These are phyloP conservation scores for Hymenochaete sp. DNA, from an alignment of 1,284 basidiomycete species.

Conservation along the genomic window DNA sequence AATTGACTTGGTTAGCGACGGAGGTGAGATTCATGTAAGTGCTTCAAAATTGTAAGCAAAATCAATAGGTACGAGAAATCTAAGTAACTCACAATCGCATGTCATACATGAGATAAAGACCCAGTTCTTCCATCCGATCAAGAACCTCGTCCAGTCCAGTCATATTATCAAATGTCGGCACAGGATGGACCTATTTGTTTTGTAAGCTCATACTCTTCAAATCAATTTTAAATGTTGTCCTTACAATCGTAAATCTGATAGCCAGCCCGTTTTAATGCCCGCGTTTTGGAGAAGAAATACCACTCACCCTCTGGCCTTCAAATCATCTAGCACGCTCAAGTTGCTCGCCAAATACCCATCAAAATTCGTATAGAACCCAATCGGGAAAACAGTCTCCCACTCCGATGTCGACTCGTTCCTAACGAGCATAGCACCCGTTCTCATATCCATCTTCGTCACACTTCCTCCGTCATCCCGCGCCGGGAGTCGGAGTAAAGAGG, in stretches of 20 bases:
- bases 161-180: constrained; percentile 53
- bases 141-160: constrained; percentile 49
- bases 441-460: constrained; percentile 45
- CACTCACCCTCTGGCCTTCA: constrained; percentile 55
- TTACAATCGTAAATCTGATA: constrained; percentile 28
- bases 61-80: neutral
- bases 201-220: constrained; percentile 1
- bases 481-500: constrained; percentile 51
- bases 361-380: constrained; percentile 69
- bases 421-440: constrained; percentile 59
- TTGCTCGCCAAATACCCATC: constrained; percentile 49
- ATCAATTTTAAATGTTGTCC: constrained; percentile 13
- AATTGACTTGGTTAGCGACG: constrained; percentile 58
- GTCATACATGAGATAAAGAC: constrained; percentile 70
- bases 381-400: constrained; percentile 56
- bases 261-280: neutral
- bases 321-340: constrained; percentile 44
- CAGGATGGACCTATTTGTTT: constrained; percentile 45
- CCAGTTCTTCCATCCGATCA: constrained; percentile 62
- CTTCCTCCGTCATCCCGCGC: constrained; percentile 34
- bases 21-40: constrained; percentile 56
- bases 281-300: constrained; percentile 15
- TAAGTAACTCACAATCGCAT: constrained; percentile 50
- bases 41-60: constrained; percentile 25
- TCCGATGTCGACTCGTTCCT: constrained; percentile 39